Conservation (phyloP, 1,284 basidiomycete genomes). For the Trichosporon sp. region DNA sequence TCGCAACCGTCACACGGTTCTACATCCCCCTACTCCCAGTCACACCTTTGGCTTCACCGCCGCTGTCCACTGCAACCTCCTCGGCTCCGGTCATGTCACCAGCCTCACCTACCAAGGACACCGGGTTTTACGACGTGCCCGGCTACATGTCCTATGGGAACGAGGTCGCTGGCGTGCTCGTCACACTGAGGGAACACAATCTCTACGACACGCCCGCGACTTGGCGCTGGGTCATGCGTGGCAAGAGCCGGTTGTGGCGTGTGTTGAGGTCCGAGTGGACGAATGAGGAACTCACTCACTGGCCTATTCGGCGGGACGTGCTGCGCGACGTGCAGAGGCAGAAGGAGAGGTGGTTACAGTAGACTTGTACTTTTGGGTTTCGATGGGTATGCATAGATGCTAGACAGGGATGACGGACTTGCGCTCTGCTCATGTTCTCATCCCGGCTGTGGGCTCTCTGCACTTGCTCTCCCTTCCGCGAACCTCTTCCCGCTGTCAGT, state of each 20-base stretch:
- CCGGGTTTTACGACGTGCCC: not conserved
- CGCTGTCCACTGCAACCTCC: not conserved
- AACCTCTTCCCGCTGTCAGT: too few species aligned
- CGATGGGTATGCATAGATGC: not conserved
- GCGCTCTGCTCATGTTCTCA: too few species aligned
- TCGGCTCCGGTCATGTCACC: not conserved
- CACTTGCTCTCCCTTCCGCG: too few species aligned
- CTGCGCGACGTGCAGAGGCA: conserved; percentile 5
- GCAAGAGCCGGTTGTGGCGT: not conserved
- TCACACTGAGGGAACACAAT: not conserved
- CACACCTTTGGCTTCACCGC: not conserved
- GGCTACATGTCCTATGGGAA: not conserved
- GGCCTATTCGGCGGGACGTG: conserved; percentile 5
- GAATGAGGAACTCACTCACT: not conserved
- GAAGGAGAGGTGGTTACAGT: conserved; percentile 6
- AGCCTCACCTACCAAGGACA: too few species aligned
- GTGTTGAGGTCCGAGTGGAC: not conserved
- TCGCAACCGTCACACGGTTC: not conserved
- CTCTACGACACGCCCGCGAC: conserved; percentile 10
- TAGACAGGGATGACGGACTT: not conserved
- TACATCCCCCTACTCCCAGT: not conserved
- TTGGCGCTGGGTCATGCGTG: not conserved
- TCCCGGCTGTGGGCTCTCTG: too few species aligned
- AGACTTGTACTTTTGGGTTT: not conserved
- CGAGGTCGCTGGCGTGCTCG: conserved; percentile 10